phyloP scores from a whole-genome alignment of 768 basidiomycete species.

The Pleurotus cornucopiae region DNA sequence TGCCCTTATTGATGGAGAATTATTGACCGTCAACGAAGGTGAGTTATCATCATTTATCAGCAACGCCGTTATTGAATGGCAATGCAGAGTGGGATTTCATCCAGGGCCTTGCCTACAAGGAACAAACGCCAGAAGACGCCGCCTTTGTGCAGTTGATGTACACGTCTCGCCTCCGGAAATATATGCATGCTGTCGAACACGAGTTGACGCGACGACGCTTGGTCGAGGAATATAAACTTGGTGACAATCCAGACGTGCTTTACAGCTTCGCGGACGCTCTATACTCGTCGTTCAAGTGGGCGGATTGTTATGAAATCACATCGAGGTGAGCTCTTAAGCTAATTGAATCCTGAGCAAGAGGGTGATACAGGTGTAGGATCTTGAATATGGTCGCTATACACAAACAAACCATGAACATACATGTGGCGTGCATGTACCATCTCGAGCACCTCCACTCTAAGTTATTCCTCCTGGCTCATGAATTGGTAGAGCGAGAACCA shows the following conservation, averaged over 20 bases:
- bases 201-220: constrained; percentile 74
- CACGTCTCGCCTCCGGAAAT: constrained; percentile 86
- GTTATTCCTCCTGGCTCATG: constrained; percentile 94
- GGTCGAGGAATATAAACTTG: constrained; percentile 76
- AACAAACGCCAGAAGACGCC: constrained; percentile 85
- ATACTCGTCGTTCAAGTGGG: constrained; percentile 86
- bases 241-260: constrained; percentile 90
- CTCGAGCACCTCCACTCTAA: constrained; percentile 86
- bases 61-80: background rate
- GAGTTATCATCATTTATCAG: constrained; percentile 7
- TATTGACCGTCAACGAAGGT: constrained; percentile 98
- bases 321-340: constrained; percentile 45
- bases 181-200: constrained; percentile 81
- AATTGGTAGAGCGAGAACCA: constrained; percentile 91
- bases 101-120: constrained; percentile 72
- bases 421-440: constrained; percentile 98
- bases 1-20: constrained; percentile 84
- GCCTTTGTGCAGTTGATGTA: constrained; percentile 93
- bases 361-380: constrained; percentile 51
- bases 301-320: constrained; percentile 90
- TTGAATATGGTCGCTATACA: constrained; percentile 82
- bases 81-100: constrained; percentile 92
- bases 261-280: constrained; percentile 88
- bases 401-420: constrained; percentile 84
- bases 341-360: background rate